Percentiles rank a stretch among this genome's conserved stretches.
Evolutionary conservation across 2,329 filamentous ascomycete genomes (phyloP).

Genomic region (Emmonsia crescens): DNA sequence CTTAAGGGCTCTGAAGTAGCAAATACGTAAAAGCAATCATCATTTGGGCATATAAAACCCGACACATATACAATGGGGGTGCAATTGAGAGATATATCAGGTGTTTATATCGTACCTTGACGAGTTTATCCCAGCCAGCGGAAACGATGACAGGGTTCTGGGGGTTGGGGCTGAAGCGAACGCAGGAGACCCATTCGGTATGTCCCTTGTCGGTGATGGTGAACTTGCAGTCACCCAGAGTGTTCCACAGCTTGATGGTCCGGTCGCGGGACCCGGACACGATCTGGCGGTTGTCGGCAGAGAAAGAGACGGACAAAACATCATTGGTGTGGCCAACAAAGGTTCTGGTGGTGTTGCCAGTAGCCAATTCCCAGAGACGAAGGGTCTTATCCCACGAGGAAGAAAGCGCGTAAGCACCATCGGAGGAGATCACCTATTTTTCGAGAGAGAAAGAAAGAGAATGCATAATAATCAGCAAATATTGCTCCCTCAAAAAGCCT

Average conservation of each 20-base stretch:
- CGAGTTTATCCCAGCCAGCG: constrained; percentile 98
- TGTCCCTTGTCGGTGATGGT: constrained; percentile 99
- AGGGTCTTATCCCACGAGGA: constrained; percentile 99
- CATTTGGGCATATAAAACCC: constrained; percentile 48
- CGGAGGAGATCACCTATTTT: constrained; percentile 87
- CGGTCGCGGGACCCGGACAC: constrained; percentile 97
- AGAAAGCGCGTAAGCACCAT: constrained; percentile 97
- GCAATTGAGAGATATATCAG: constrained; percentile 2
- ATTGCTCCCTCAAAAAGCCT: background rate
- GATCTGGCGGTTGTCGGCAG: constrained; percentile 99
- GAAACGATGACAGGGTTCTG: constrained; percentile 99
- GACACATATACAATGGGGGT: constrained; percentile 10
- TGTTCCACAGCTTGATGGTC: constrained; percentile 99
- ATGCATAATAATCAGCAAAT: constrained; percentile 11
- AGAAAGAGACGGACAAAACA: constrained; percentile 99
- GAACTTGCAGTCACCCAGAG: constrained; percentile 99
- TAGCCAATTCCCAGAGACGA: constrained; percentile 97
- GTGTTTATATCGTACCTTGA: constrained; percentile 68
- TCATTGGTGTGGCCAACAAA: constrained; percentile 99
- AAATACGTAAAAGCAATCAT: constrained; percentile 98
- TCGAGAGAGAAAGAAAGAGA: constrained; percentile 16
- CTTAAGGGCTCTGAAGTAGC: constrained; percentile 97
- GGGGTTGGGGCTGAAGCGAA: constrained; percentile 98
- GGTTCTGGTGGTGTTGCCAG: constrained; percentile 90
- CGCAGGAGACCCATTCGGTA: constrained; percentile 99